phyloP scores from a whole-genome alignment of 768 basidiomycete genomes.

The Russula vinacea region DNA sequence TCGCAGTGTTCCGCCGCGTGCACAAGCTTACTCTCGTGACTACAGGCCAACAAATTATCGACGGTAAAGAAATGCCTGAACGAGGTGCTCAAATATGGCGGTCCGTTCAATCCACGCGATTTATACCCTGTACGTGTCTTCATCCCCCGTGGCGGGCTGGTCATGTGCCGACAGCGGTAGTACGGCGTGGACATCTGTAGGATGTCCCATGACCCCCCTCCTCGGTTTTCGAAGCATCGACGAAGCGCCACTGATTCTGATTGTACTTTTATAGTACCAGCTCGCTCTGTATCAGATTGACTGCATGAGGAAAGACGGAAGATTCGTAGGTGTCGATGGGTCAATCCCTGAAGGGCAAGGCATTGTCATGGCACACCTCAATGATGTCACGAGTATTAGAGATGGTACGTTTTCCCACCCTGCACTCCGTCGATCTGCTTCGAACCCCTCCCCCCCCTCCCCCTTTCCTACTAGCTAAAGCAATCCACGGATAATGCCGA shows the following conservation, averaged over 20 bases:
- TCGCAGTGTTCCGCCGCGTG: background rate
- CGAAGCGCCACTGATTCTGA: conserved; percentile 6
- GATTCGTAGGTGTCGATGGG: conserved; percentile 86
- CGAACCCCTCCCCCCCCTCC: background rate
- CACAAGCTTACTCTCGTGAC: background rate
- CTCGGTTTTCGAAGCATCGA: background rate
- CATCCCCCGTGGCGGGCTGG: background rate
- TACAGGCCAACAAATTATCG: conserved; percentile 89
- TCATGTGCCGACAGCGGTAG: background rate
- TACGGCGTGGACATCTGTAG: conserved; percentile 11
- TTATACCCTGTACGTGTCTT: conserved; percentile 75
- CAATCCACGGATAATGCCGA: conserved; percentile 67
- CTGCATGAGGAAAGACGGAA: conserved; percentile 87
- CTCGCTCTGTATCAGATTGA: conserved; percentile 94
- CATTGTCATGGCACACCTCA: conserved; percentile 91
- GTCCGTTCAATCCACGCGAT: conserved; percentile 87
- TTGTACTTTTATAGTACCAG: conserved; percentile 64
- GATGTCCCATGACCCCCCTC: conserved; percentile 3
- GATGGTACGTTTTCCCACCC: conserved; percentile 58
- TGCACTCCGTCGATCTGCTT: background rate
- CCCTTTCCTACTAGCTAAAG: conserved; percentile 63
- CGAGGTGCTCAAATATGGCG: conserved; percentile 93
- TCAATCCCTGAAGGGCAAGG: conserved; percentile 94
- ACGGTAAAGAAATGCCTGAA: conserved; percentile 97
- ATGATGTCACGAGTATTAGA: conserved; percentile 96